A percentile compares a stretch with the other conserved stretches of the same genome.
Evolutionary conservation across 345 rosid genomes (phyloP).

Genomic region (Orychophragmus violaceus): DNA sequence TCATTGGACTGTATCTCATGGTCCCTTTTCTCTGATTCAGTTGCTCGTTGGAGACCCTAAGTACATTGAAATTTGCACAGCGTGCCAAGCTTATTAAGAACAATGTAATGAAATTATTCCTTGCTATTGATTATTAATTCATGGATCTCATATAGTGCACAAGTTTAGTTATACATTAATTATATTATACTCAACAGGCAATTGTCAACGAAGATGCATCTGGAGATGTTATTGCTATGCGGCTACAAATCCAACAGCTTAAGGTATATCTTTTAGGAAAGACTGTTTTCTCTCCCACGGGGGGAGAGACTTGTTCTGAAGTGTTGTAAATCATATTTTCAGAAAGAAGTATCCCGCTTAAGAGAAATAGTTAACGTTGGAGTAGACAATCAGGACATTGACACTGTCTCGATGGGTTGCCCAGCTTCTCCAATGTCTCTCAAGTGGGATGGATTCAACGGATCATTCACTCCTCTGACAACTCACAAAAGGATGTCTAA

Average conservation of each 20-base stretch:
- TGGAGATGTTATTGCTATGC: constrained; percentile 93
- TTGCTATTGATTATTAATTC: neutral
- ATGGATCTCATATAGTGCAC: neutral
- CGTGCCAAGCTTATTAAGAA: constrained; percentile 96
- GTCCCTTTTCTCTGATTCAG: constrained; percentile 38
- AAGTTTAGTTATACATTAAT: neutral
- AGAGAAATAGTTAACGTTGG: constrained; percentile 46
- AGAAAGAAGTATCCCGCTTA: constrained; percentile 84
- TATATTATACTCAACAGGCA: constrained; percentile 44
- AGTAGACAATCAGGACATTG: constrained; percentile 51
- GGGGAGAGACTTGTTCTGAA: neutral
- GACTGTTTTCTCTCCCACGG: neutral
- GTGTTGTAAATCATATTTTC: constrained; percentile 19
- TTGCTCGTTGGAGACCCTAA: constrained; percentile 85
- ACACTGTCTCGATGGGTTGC: constrained; percentile 38
- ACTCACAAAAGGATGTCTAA: constrained; percentile 51
- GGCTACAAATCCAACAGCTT: constrained; percentile 89
- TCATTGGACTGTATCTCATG: constrained; percentile 8
- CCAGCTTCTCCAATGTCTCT: constrained; percentile 68
- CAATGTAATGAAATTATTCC: constrained; percentile 49
- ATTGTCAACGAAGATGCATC: constrained; percentile 95
- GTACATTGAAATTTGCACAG: constrained; percentile 98
- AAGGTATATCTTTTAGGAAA: constrained; percentile 47
- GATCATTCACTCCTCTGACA: constrained; percentile 65
- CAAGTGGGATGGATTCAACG: constrained; percentile 69